phyloP scores from a whole-genome alignment of 805 yeast genomes.

The Metschnikowia lachancei region DNA sequence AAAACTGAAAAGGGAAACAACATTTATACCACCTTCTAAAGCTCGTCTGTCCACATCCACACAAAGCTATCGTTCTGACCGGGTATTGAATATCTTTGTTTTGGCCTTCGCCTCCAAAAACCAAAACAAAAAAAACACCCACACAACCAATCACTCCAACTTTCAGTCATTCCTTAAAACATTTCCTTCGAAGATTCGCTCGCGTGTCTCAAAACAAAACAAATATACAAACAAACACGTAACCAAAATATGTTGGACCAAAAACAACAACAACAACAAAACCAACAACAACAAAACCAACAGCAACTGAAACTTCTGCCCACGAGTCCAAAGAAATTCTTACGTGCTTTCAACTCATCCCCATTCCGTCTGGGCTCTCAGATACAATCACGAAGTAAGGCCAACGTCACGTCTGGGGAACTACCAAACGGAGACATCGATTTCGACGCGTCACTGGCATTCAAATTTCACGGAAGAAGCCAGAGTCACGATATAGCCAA shows the following conservation, averaged over 20 bases:
- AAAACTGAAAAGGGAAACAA: too few species aligned
- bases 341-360: slow-evolving; percentile 17
- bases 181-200: background rate
- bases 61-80: background rate
- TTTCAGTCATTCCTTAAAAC: slow-evolving; percentile 14
- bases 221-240: background rate
- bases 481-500: slow-evolving; percentile 15
- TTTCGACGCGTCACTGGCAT: slow-evolving; percentile 6
- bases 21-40: too few species aligned
- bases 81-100: background rate
- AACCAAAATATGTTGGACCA: background rate
- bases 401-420: background rate
- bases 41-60: too few species aligned
- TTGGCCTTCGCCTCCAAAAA: background rate
- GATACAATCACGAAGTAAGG: slow-evolving; percentile 1
- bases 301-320: slow-evolving; percentile 1
- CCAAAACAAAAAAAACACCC: too few species aligned
- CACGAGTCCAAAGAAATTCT: slow-evolving; percentile 21
- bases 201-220: background rate
- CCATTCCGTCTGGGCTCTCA: slow-evolving; percentile 16
- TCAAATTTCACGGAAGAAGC: slow-evolving; percentile 15
- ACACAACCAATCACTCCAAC: slow-evolving; percentile 7
- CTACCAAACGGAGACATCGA: slow-evolving; percentile 4
- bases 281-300: background rate
- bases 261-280: background rate